Conservation (phyloP, 2,329 filamentous ascomycete genomes). For the Colletotrichum endophyticum region DNA sequence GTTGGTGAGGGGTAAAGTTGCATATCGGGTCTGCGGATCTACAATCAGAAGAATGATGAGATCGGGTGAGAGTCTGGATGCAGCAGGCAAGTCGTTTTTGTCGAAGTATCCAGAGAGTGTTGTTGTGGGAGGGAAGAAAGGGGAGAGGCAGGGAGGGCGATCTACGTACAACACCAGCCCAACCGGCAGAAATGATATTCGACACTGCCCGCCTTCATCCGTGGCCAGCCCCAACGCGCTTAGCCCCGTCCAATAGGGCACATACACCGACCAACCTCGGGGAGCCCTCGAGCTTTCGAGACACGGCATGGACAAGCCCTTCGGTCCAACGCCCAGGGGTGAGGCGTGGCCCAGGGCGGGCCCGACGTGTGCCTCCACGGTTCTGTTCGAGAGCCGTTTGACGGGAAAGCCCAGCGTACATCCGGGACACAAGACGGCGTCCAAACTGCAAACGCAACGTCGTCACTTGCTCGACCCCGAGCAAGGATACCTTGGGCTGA, state of each 20-base stretch:
- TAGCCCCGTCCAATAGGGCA: conserved; percentile 18
- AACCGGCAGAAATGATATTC: conserved; percentile 21
- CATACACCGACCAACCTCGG: not conserved
- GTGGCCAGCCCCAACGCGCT: conserved; percentile 16
- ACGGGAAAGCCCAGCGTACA: not conserved
- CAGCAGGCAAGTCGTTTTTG: conserved; percentile 13
- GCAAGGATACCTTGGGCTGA: not conserved
- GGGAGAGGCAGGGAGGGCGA: not conserved
- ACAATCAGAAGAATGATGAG: conserved; percentile 18
- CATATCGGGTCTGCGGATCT: conserved; percentile 20
- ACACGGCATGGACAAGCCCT: not conserved
- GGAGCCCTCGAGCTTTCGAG: not conserved
- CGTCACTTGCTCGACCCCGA: conserved; percentile 1
- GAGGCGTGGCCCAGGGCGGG: conserved; percentile 10
- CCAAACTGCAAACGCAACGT: conserved; percentile 1
- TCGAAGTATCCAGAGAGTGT: conserved; percentile 13
- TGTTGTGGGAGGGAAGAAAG: conserved; percentile 14
- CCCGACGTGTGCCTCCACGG: not conserved
- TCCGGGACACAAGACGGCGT: not conserved
- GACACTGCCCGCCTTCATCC: conserved; percentile 14
- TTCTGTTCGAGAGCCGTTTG: not conserved
- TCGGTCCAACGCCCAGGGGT: not conserved
- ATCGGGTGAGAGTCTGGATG: conserved; percentile 6
- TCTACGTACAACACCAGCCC: conserved; percentile 8
- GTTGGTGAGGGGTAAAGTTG: conserved; percentile 18